A percentile compares a stretch with the other conserved stretches of the same genome.
phyloP scores from a whole-genome alignment of 2,329 filamentous ascomycete genomes.

The Fusarium papillatum region DNA sequence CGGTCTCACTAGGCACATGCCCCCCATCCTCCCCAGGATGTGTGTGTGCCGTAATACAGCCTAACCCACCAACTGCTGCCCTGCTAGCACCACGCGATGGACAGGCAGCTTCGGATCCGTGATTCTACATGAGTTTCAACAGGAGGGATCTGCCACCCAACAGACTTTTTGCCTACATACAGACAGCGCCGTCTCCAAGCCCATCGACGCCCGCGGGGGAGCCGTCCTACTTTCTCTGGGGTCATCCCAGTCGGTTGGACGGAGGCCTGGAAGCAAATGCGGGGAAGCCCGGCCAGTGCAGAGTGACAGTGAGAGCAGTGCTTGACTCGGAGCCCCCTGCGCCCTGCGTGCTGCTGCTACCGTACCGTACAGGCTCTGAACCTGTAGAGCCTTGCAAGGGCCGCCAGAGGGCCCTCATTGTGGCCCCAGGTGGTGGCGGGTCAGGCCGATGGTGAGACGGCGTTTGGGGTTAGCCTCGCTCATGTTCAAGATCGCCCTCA shows the following conservation, averaged over 20 bases:
- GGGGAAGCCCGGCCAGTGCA: conserved; percentile 37
- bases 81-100: conserved; percentile 32
- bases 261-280: conserved; percentile 40
- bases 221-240: conserved; percentile 32
- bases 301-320: conserved; percentile 14
- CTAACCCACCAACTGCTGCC: conserved; percentile 19
- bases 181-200: conserved; percentile 18
- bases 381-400: conserved; percentile 3
- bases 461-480: conserved; percentile 26
- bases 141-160: conserved; percentile 26
- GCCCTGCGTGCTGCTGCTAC: conserved; percentile 9
- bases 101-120: conserved; percentile 40
- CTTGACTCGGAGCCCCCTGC: conserved; percentile 34
- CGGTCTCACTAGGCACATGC: conserved; percentile 11
- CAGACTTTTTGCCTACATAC: conserved; percentile 18
- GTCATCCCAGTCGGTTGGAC: conserved; percentile 42
- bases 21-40: conserved; percentile 26
- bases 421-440: conserved; percentile 22
- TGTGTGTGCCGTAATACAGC: not conserved
- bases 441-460: conserved; percentile 33
- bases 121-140: conserved; percentile 31
- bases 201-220: conserved; percentile 27
- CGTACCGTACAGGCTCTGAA: conserved; percentile 3
- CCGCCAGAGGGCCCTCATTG: not conserved
- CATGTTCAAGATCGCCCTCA: conserved; percentile 33